Evolutionary conservation across 2,329 filamentous ascomycete species (phyloP).

Genomic region (Balansia obtecta): DNA sequence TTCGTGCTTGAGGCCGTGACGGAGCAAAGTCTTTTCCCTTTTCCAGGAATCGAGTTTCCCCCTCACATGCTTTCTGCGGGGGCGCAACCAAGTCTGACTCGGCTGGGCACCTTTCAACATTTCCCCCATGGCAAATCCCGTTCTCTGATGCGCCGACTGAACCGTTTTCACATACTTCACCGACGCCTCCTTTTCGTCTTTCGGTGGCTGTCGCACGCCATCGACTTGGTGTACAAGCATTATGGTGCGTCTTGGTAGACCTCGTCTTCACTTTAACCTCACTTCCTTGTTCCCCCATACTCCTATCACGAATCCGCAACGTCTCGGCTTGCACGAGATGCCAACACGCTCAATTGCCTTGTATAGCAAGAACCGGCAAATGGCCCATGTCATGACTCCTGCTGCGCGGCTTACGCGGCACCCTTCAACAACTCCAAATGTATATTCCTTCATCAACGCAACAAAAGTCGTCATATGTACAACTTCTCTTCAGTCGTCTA

Average conservation of each 20-base stretch:
- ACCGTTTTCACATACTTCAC: no score
- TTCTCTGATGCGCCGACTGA: no score
- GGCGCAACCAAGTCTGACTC: no score
- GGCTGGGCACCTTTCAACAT: no score
- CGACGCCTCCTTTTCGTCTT: no score
- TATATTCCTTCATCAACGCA: not conserved
- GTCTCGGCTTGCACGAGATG: not conserved
- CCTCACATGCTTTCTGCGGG: no score
- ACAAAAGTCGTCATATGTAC: not conserved
- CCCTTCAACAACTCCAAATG: not conserved
- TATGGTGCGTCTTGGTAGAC: not conserved
- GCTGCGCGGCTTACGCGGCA: not conserved
- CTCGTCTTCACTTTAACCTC: not conserved
- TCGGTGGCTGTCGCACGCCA: not conserved
- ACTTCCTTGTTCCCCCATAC: not conserved
- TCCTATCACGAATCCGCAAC: not conserved
- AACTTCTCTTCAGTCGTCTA: conserved; percentile 13
- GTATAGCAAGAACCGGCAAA: not conserved
- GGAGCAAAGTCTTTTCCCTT: no score
- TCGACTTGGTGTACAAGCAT: not conserved
- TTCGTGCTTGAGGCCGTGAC: no score
- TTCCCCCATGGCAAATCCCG: no score
- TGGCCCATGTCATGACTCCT: not conserved
- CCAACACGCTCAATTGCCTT: not conserved
- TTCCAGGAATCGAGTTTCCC: no score